These are phyloP conservation scores for Chionographis japonica DNA, from an alignment of 106 monocot species.

Conservation along the genomic window DNA sequence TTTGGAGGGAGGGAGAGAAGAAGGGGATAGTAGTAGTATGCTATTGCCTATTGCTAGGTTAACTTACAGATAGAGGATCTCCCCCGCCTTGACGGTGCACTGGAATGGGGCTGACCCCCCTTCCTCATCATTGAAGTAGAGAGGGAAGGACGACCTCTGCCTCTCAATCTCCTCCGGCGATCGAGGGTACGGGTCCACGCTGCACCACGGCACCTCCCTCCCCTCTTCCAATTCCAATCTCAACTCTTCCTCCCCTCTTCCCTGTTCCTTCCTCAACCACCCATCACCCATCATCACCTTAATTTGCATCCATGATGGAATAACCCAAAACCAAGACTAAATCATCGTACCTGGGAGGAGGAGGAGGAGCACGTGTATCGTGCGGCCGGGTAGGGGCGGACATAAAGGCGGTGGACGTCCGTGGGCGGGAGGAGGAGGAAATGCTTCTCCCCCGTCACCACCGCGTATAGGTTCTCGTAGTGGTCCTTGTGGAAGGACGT, in stretches of 20 bases:
- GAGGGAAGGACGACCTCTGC: constrained; percentile 49
- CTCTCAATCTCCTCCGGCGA: constrained; percentile 14
- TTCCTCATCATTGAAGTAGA: constrained; percentile 36
- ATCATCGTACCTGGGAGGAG: background rate
- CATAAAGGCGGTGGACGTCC: constrained; percentile 77
- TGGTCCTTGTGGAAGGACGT: constrained; percentile 97
- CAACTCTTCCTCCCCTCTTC: constrained; percentile 21
- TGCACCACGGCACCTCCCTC: constrained; percentile 81
- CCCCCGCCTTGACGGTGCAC: constrained; percentile 74
- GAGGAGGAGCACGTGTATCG: constrained; percentile 14
- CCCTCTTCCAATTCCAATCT: constrained; percentile 59
- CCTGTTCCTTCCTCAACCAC: background rate
- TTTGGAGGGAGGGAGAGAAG: no score
- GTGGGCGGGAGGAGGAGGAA: constrained; percentile 88
- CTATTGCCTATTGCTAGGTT: no score
- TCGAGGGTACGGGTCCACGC: constrained; percentile 70
- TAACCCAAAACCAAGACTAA: background rate
- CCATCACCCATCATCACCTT: background rate
- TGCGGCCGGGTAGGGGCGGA: constrained; percentile 64
- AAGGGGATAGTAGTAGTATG: no score
- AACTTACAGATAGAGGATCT: constrained; percentile 84
- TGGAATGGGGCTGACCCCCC: constrained; percentile 57
- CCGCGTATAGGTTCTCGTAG: constrained; percentile 90
- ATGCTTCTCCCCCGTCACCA: constrained; percentile 79
- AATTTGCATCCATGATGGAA: no score